Conservation (phyloP, 2,329 filamentous ascomycete species). For the Knufia fluminis region DNA sequence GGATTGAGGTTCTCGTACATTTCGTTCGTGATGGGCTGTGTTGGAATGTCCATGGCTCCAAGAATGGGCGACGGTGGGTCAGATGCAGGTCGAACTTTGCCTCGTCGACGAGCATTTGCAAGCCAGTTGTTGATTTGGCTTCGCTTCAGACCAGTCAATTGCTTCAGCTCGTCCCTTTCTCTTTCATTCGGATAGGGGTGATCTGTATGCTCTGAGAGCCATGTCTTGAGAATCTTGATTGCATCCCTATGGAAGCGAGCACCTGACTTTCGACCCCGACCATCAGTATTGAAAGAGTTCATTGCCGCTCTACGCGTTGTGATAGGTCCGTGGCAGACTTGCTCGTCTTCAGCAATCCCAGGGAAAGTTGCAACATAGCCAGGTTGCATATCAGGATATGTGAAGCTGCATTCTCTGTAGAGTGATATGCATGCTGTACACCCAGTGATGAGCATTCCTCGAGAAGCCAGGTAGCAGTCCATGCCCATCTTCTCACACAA, state of each 20-base stretch:
- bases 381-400: conserved; percentile 32
- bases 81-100: conserved; percentile 56
- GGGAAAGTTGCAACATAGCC: conserved; percentile 37
- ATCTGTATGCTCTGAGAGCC: conserved; percentile 68
- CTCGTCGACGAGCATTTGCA: conserved; percentile 74
- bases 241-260: conserved; percentile 73
- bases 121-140: conserved; percentile 88
- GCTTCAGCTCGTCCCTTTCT: conserved; percentile 71
- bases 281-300: conserved; percentile 35
- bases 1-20: conserved; percentile 42
- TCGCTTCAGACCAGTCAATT: conserved; percentile 69
- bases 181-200: conserved; percentile 84
- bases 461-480: conserved; percentile 38
- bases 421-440: conserved; percentile 42
- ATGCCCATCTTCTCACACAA: conserved; percentile 39
- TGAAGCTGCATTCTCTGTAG: conserved; percentile 40
- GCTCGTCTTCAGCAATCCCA: conserved; percentile 34
- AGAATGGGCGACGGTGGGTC: conserved; percentile 62
- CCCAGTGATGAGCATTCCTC: conserved; percentile 35
- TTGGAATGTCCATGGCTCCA: conserved; percentile 65
- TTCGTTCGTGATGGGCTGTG: conserved; percentile 31
- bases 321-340: conserved; percentile 9
- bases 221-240: conserved; percentile 70
- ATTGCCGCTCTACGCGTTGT: conserved; percentile 32
- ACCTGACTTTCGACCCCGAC: conserved; percentile 51